phyloP scores from a whole-genome alignment of 345 rosid genomes.

The Arabidopsis thaliana region DNA sequence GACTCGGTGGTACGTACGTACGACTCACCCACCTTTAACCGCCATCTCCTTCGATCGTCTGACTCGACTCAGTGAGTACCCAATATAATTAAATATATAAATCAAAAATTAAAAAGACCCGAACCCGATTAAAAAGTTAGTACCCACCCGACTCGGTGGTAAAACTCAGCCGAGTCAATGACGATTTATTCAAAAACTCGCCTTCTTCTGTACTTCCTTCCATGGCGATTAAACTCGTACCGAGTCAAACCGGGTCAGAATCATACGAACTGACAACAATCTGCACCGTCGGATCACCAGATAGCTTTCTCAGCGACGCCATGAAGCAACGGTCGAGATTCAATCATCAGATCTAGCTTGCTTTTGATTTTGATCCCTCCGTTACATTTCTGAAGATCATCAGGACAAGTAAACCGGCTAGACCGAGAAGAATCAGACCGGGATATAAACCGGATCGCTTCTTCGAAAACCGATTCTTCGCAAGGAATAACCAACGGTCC shows the following conservation, averaged over 20 bases:
- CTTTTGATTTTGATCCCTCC: conserved; percentile 50
- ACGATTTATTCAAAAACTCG: conserved; percentile 20
- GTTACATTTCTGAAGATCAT: conserved; percentile 63
- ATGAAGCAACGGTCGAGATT: conserved; percentile 80
- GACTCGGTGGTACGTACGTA: conserved; percentile 58
- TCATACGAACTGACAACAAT: not conserved
- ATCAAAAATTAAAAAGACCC: conserved; percentile 1
- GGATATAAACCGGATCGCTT: conserved; percentile 71
- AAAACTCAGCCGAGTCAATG: conserved; percentile 36
- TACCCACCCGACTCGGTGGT: conserved; percentile 33
- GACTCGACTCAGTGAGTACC: conserved; percentile 25
- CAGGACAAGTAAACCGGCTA: conserved; percentile 54
- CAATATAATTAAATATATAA: conserved; percentile 9
- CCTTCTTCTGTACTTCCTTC: conserved; percentile 14
- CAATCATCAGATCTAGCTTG: conserved; percentile 64
- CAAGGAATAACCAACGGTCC: conserved; percentile 93
- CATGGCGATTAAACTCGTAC: conserved; percentile 37
- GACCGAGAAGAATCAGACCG: conserved; percentile 60
- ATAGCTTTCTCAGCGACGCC: conserved; percentile 56
- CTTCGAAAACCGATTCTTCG: conserved; percentile 86
- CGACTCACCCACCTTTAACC: conserved; percentile 50
- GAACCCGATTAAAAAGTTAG: conserved; percentile 32
- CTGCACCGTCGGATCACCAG: conserved; percentile 45
- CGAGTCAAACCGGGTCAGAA: conserved; percentile 48
- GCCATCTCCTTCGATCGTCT: conserved; percentile 63